phyloP scores from a whole-genome alignment of 257 asterid genomes.

The Forsythia suspensa region DNA sequence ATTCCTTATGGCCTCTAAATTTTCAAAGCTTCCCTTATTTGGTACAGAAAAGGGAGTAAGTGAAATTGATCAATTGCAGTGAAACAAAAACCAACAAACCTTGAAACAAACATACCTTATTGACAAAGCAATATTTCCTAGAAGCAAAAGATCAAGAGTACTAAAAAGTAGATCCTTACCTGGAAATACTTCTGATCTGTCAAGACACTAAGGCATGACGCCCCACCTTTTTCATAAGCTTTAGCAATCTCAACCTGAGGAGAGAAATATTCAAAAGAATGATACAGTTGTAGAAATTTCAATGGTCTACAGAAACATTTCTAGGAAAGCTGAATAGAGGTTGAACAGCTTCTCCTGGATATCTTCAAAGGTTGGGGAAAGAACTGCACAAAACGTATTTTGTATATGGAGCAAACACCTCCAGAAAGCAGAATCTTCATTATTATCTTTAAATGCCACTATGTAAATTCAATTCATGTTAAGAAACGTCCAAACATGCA shows the following conservation, averaged over 20 bases:
- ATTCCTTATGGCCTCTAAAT: slow-evolving; percentile 67
- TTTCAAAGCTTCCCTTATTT: slow-evolving; percentile 82
- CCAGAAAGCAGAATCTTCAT: not conserved
- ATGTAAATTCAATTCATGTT: not conserved
- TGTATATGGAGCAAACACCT: not conserved
- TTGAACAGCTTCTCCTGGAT: not conserved
- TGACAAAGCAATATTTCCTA: not conserved
- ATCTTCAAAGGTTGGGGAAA: not conserved
- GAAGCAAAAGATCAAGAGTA: not conserved
- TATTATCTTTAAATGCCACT: not conserved
- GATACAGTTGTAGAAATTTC: not conserved
- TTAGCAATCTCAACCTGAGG: slow-evolving; percentile 83
- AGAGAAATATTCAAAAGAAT: slow-evolving; percentile 24
- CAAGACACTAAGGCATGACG: slow-evolving; percentile 90
- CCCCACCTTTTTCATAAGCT: slow-evolving; percentile 95
- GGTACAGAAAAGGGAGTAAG: not conserved
- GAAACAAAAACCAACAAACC: not conserved
- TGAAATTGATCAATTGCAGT: not conserved
- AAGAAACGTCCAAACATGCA: not conserved
- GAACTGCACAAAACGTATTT: not conserved
- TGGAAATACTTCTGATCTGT: slow-evolving; percentile 83
- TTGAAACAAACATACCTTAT: slow-evolving; percentile 1
- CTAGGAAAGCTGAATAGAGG: not conserved
- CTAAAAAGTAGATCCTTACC: slow-evolving; percentile 33
- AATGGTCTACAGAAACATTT: not conserved